Evolutionary conservation across 1,284 basidiomycete genomes (phyloP).

Genomic region (Ustilago bromivora): DNA sequence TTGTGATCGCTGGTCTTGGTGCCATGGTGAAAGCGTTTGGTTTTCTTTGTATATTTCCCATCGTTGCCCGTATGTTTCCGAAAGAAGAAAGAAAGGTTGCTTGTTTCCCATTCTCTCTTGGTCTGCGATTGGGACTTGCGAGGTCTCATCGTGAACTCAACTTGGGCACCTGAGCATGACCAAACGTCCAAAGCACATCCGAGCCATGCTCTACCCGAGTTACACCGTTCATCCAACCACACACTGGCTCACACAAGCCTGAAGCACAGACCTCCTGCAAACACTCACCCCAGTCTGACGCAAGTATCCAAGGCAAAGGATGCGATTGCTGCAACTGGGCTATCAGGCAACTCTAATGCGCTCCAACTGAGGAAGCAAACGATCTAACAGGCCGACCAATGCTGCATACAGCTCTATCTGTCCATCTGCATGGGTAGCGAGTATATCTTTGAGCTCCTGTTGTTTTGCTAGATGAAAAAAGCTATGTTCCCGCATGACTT

Average conservation of each 20-base stretch:
- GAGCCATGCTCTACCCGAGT: too few relatives aligned
- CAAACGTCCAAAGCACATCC: too few relatives aligned
- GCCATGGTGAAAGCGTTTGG: not conserved
- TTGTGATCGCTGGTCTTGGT: not conserved
- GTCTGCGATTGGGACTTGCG: too few relatives aligned
- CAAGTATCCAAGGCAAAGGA: too few relatives aligned
- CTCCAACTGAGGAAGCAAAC: slow-evolving; percentile 34
- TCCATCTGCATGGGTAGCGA: slow-evolving; percentile 87
- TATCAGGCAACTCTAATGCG: slow-evolving; percentile 27
- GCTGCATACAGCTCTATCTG: slow-evolving; percentile 83
- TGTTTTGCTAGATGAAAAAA: slow-evolving; percentile 91
- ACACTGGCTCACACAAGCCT: too few relatives aligned
- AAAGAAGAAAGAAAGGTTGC: not conserved
- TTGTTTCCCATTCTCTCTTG: not conserved
- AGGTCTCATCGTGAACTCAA: too few relatives aligned
- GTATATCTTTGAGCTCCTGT: slow-evolving; percentile 93
- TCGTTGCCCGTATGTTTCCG: not conserved
- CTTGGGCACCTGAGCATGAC: too few relatives aligned
- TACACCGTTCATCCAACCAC: too few relatives aligned
- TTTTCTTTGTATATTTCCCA: slow-evolving; percentile 4
- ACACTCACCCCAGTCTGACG: too few relatives aligned
- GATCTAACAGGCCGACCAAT: slow-evolving; percentile 34
- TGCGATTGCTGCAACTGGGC: too few relatives aligned
- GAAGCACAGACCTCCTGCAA: too few relatives aligned
- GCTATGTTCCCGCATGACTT: slow-evolving; percentile 88